phyloP scores from a whole-genome alignment of 192 early-diverging fungal genomes.

The Chytriomyces sp. region DNA sequence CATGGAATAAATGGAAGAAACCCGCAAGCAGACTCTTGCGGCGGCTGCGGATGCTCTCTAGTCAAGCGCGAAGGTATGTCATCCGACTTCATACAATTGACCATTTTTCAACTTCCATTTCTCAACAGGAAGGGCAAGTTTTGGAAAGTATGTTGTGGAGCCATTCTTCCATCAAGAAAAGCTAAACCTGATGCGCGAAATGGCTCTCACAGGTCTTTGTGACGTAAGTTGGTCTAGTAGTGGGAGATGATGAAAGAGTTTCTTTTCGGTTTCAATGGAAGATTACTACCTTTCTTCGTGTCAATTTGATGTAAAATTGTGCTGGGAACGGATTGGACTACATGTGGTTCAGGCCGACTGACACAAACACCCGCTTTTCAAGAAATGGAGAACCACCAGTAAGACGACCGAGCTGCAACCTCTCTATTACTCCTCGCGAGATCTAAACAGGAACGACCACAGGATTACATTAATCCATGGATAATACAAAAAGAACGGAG shows the following conservation, averaged over 20 bases:
- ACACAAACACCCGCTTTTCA: not conserved
- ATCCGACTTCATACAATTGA: not conserved
- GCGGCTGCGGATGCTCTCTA: conserved; percentile 19
- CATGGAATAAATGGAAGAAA: conserved; percentile 8
- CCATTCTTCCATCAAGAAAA: not conserved
- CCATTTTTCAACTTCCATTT: not conserved
- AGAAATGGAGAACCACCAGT: no score
- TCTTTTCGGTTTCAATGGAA: not conserved
- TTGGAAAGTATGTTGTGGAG: not conserved
- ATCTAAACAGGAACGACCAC: no score
- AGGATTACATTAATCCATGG: no score
- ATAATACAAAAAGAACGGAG: no score
- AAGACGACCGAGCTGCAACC: no score
- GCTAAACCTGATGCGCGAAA: not conserved
- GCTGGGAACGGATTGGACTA: not conserved
- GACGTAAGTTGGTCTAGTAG: no score
- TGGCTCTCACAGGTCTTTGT: no score
- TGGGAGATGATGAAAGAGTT: no score
- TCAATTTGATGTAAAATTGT: not conserved
- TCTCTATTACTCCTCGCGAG: no score
- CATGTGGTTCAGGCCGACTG: not conserved
- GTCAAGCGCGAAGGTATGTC: conserved; percentile 4
- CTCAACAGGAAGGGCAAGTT: not conserved
- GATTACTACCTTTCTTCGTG: not conserved
- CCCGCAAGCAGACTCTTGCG: conserved; percentile 12